Conservation (phyloP, 345 rosid species). For the Aegle marmelos region DNA sequence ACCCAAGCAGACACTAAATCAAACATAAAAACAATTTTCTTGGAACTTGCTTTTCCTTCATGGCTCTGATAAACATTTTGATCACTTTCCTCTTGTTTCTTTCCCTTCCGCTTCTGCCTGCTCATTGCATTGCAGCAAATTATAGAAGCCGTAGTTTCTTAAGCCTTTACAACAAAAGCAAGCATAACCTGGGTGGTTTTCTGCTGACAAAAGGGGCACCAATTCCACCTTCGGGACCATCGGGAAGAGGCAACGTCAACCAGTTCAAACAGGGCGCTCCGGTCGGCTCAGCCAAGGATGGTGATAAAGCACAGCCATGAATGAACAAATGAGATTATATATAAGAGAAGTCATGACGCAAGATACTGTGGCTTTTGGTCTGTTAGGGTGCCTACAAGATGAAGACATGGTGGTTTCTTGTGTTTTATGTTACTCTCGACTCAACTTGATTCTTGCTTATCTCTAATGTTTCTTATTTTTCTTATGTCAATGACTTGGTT, state of each 20-base stretch:
- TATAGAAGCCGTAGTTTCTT: not conserved
- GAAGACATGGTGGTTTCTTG: not conserved
- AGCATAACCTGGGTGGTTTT: not conserved
- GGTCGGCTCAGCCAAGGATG: not conserved
- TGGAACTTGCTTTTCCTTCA: not conserved
- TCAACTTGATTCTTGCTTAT: not conserved
- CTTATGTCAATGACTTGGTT: not conserved
- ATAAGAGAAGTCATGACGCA: not conserved
- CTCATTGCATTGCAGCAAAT: not conserved
- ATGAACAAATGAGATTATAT: not conserved
- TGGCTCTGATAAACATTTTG: constrained; percentile 18
- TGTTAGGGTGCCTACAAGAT: not conserved
- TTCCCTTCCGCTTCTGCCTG: constrained; percentile 2
- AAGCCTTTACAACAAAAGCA: not conserved
- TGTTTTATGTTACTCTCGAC: no score
- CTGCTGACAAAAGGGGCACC: constrained; percentile 21
- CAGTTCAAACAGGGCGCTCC: not conserved
- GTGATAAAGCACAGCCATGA: not conserved
- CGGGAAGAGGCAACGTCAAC: constrained; percentile 24
- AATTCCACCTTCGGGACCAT: constrained; percentile 42
- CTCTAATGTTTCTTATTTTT: no score
- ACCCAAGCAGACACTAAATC: not conserved
- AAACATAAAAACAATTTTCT: not conserved
- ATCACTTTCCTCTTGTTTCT: constrained; percentile 19
- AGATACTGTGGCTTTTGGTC: not conserved